phyloP scores from a whole-genome alignment of 2,329 filamentous ascomycete species.

The Neopestalotiopsis rosae region DNA sequence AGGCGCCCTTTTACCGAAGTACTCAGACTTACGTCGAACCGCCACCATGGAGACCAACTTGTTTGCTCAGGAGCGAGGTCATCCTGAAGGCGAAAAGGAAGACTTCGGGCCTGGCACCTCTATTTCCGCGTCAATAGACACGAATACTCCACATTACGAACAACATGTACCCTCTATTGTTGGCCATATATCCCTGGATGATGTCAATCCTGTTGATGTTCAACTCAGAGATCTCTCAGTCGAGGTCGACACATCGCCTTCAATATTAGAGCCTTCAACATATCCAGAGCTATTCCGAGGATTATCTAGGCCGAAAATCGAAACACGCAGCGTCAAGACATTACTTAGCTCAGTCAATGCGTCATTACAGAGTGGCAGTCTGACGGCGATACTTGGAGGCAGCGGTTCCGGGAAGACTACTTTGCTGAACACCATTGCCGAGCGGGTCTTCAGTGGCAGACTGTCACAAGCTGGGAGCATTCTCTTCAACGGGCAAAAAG shows the following conservation, averaged over 20 bases:
- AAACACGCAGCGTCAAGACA: conserved; percentile 46
- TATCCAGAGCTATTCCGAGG: conserved; percentile 47
- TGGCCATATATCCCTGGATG: conserved; percentile 26
- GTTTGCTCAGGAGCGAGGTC: not conserved
- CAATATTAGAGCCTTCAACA: conserved; percentile 53
- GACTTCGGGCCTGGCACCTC: conserved; percentile 18
- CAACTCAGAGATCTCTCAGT: conserved; percentile 54
- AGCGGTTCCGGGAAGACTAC: conserved; percentile 78
- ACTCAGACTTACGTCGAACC: not conserved
- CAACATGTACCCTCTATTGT: conserved; percentile 8
- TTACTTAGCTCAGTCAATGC: conserved; percentile 70
- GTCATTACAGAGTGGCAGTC: conserved; percentile 66
- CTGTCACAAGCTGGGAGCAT: conserved; percentile 58
- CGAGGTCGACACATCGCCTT: conserved; percentile 63
- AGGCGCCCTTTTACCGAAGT: too few species aligned
- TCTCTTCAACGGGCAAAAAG: conserved; percentile 65
- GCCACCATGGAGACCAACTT: not conserved
- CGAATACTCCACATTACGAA: not conserved
- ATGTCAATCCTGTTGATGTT: conserved; percentile 52
- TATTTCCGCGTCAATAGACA: conserved; percentile 16
- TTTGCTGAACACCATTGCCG: conserved; percentile 73
- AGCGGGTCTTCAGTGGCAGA: conserved; percentile 65
- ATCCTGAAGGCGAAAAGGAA: not conserved
- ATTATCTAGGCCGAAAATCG: conserved; percentile 35
- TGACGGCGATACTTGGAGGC: conserved; percentile 79